Evolutionary conservation across 352 stramenopile species (phyloP).

Genomic region (Globisporangium canariense): DNA sequence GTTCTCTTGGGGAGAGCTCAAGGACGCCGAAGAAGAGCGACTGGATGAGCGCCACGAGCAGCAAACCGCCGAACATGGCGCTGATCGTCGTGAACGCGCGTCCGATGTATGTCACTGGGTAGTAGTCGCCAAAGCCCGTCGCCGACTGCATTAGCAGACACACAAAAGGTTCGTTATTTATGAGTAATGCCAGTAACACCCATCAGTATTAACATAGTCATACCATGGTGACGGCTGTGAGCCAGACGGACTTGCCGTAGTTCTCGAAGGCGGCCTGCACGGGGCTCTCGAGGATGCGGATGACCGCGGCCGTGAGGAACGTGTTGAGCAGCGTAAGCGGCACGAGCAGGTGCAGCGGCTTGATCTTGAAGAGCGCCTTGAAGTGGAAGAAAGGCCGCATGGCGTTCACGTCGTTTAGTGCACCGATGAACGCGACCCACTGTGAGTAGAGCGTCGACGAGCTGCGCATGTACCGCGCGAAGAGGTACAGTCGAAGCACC

Average conservation of each 20-base stretch:
- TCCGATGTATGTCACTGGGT: conserved; percentile 63
- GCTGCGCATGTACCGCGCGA: conserved; percentile 66
- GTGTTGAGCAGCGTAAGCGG: conserved; percentile 51
- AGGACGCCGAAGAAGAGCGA: conserved; percentile 77
- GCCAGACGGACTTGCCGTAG: conserved; percentile 73
- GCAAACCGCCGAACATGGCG: conserved; percentile 66
- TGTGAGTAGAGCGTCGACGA: conserved; percentile 69
- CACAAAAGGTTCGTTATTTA: not conserved
- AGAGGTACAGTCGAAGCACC: conserved; percentile 56
- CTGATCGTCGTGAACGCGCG: conserved; percentile 52
- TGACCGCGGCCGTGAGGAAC: conserved; percentile 60
- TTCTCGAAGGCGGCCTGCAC: conserved; percentile 59
- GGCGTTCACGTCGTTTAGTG: conserved; percentile 71
- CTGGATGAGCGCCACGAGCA: conserved; percentile 71
- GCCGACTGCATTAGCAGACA: conserved; percentile 31
- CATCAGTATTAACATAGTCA: not conserved
- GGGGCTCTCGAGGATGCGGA: conserved; percentile 68
- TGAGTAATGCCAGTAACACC: not conserved
- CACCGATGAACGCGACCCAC: conserved; percentile 69
- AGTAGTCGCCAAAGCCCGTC: conserved; percentile 72
- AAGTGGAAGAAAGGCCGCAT: conserved; percentile 82
- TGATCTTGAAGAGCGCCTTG: conserved; percentile 74
- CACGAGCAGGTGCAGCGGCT: conserved; percentile 56
- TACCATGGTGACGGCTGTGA: conserved; percentile 69
- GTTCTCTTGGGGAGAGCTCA: conserved; percentile 56